Conservation (phyloP, 2,329 filamentous ascomycete species). For the Xenosphaeropsis pyriputrescens region DNA sequence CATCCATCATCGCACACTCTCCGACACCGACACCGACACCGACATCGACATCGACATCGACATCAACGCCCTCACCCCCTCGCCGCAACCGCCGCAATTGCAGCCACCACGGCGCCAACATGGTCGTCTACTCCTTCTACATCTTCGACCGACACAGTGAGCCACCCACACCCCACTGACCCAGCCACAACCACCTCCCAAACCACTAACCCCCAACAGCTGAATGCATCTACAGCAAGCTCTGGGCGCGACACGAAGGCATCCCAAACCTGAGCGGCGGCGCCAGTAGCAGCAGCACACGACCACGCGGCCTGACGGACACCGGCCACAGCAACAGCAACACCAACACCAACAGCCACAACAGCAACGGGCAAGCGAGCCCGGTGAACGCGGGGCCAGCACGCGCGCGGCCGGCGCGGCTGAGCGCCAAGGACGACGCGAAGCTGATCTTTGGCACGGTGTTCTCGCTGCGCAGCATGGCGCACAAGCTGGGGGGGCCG, state of each 20-base stretch:
- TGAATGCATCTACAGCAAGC: conserved; percentile 91
- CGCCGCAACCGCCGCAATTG: too few species aligned
- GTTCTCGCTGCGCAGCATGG: conserved; percentile 94
- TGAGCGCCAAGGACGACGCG: conserved; percentile 60
- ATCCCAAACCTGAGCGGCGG: conserved; percentile 27
- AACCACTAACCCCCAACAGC: conserved; percentile 37
- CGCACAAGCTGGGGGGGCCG: conserved; percentile 81
- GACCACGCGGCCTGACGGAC: too few species aligned
- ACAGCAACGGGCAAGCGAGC: conserved; percentile 27
- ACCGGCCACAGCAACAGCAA: too few species aligned
- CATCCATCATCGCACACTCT: too few species aligned
- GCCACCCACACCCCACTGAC: conserved; percentile 12
- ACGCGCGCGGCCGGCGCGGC: conserved; percentile 15
- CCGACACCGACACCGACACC: too few species aligned
- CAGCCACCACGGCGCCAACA: conserved; percentile 25
- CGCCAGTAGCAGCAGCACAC: too few species aligned
- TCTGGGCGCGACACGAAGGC: conserved; percentile 41
- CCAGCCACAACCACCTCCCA: too few species aligned
- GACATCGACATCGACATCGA: too few species aligned
- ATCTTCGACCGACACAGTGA: conserved; percentile 97
- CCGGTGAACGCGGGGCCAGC: conserved; percentile 15
- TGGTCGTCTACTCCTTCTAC: conserved; percentile 96
- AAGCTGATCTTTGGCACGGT: conserved; percentile 96
- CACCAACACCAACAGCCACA: conserved; percentile 31
- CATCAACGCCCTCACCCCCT: too few species aligned